A percentile compares a stretch with the other conserved stretches of the same genome.
phyloP scores from a whole-genome alignment of 202 grass and related monocot species.

The Musa balbisiana region DNA sequence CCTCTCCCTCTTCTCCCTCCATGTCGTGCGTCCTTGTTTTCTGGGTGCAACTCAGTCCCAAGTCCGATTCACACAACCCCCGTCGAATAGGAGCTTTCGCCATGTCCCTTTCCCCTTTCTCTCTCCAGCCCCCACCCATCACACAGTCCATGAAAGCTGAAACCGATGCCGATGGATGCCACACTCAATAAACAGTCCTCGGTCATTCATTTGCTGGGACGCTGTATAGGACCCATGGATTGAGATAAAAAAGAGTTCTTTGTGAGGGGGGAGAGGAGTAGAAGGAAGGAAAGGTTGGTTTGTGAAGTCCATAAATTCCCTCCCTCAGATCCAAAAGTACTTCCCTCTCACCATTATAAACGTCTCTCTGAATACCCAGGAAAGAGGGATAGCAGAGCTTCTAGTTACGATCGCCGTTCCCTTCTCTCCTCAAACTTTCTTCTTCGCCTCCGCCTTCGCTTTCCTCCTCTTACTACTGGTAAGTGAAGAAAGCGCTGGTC shows the following conservation, averaged over 20 bases:
- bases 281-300: conserved; percentile 20
- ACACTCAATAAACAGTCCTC: conserved; percentile 28
- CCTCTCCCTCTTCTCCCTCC: not conserved
- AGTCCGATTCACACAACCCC: not conserved
- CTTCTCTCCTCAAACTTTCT: conserved; percentile 11
- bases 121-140: conserved; percentile 32
- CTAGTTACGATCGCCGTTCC: not conserved
- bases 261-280: conserved; percentile 22
- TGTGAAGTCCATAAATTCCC: conserved; percentile 21
- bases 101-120: conserved; percentile 31
- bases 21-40: not conserved
- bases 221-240: conserved; percentile 10
- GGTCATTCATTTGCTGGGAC: conserved; percentile 25
- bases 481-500: not conserved
- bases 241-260: conserved; percentile 14
- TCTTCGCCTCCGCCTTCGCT: not conserved
- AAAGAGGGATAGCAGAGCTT: conserved; percentile 19
- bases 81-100: conserved; percentile 24
- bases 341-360: not conserved
- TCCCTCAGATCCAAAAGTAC: conserved; percentile 6
- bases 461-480: not conserved
- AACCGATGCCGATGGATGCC: conserved; percentile 53
- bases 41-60: conserved; percentile 9
- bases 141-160: conserved; percentile 30
- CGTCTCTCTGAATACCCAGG: not conserved